Conservation (phyloP, 2,329 filamentous ascomycete species). For the Zymoseptoria passerinii region DNA sequence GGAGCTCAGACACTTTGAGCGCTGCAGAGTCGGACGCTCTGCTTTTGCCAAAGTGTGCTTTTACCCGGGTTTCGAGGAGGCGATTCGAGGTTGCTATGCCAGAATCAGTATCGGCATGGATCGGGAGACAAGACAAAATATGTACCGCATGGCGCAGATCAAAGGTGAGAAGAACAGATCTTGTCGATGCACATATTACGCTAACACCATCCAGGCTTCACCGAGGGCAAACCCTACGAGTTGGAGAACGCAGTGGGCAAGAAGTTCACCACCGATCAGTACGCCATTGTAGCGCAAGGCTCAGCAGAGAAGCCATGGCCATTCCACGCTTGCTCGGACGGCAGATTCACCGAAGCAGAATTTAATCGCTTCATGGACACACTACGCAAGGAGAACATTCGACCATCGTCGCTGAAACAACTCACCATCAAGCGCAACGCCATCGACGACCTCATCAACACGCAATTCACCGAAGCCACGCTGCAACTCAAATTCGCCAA, state of each 20-base stretch:
- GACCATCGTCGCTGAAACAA: conserved; percentile 63
- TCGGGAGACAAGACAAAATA: conserved; percentile 56
- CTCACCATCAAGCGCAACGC: conserved; percentile 67
- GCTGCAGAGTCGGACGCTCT: conserved; percentile 71
- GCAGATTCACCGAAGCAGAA: conserved; percentile 68
- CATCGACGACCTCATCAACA: conserved; percentile 70
- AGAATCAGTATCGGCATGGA: conserved; percentile 78
- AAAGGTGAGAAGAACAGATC: conserved; percentile 52
- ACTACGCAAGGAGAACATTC: conserved; percentile 62
- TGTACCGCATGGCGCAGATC: conserved; percentile 83
- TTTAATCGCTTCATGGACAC: conserved; percentile 72
- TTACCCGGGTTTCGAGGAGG: conserved; percentile 77
- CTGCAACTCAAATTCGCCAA: conserved; percentile 70
- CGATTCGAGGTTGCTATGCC: conserved; percentile 75
- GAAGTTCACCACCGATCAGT: conserved; percentile 74
- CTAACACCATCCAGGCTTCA: conserved; percentile 53
- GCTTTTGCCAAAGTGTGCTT: conserved; percentile 90
- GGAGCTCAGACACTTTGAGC: conserved; percentile 72
- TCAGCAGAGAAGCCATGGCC: conserved; percentile 78
- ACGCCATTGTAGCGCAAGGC: conserved; percentile 72
- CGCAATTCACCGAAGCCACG: conserved; percentile 74
- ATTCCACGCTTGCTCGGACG: conserved; percentile 84
- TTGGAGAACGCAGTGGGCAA: conserved; percentile 68
- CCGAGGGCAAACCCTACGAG: conserved; percentile 71
- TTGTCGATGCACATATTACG: conserved; percentile 2